Percentiles rank a stretch among this genome's conserved stretches.
Evolutionary conservation across 2,329 filamentous ascomycete species (phyloP).

Genomic region (Aspergillus caelatus): DNA sequence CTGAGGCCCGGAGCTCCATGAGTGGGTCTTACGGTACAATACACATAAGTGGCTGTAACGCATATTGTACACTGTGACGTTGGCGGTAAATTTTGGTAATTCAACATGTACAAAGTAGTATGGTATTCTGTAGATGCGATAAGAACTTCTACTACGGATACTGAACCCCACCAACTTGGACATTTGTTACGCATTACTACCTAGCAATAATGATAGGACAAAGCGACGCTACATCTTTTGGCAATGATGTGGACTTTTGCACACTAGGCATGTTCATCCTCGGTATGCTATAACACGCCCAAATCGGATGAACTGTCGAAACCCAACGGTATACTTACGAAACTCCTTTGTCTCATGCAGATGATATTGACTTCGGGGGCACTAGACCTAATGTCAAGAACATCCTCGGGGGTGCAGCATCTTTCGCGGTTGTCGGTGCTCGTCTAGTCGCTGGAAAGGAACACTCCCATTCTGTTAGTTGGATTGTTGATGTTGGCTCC

Average conservation of each 20-base stretch:
- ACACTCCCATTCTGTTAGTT: conserved; percentile 71
- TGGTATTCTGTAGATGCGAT: conserved; percentile 10
- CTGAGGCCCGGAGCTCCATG: conserved; percentile 22
- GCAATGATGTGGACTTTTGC: conserved; percentile 56
- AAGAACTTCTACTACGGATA: conserved; percentile 4
- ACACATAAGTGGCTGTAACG: conserved; percentile 4
- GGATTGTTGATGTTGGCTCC: conserved; percentile 86
- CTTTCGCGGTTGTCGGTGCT: conserved; percentile 85
- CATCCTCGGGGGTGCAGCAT: conserved; percentile 85
- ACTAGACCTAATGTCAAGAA: conserved; percentile 70
- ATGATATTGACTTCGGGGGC: conserved; percentile 86
- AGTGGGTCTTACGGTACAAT: conserved; percentile 27
- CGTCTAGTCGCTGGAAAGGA: conserved; percentile 78
- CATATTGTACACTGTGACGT: neutral
- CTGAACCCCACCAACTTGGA: conserved; percentile 10
- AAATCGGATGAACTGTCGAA: conserved; percentile 3
- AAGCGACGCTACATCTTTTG: conserved; percentile 3
- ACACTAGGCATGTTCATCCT: conserved; percentile 68
- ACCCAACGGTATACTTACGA: conserved; percentile 18
- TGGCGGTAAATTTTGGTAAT: neutral
- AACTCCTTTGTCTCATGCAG: conserved; percentile 49
- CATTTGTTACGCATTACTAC: neutral
- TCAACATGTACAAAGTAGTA: neutral
- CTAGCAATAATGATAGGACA: conserved; percentile 20
- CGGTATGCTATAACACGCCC: conserved; percentile 43